Base-by-base conservation (phyloP, 2,329 filamentous ascomycete genomes). In the Monosporascus sp. region DNA sequence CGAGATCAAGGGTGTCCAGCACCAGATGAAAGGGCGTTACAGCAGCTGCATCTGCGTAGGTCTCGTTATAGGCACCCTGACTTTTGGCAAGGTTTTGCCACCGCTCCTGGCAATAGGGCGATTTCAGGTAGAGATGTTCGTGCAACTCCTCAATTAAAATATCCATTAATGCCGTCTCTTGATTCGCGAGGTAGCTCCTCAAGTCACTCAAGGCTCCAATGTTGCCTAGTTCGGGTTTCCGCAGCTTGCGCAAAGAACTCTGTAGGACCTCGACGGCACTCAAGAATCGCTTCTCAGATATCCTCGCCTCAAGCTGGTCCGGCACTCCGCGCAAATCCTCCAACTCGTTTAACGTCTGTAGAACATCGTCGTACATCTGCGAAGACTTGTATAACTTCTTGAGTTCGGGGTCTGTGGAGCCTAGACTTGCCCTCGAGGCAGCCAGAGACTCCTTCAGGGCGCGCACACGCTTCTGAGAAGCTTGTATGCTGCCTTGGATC, bases 111-210 rank as follows among this genome's bases (percentile, higher is more conserved):
- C 93, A 97, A 68, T 99, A 99, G 0, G 93, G 94, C 3, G 93
- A 97, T 68, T 97, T 97, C 39, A 99, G 83, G 67, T 99, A 99
- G 4, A 99, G 79, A 71, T 99, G 94, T 68, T 96, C 94, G 67
- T 99, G 94, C 36, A 99, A 77, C 70, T 99, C 94, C 68, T 99
- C 94, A n/a, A 97, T 85, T 52, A 99, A 70, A 50, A 97, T 97
- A 65, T 99, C 94, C 65, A 93, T 93, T 57, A 99, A 74, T 0
- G 90, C 83, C 27, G 87, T 89, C 72, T 99, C 94, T 68, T 99
- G 95, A 65, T 96, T 97, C 54, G 85, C 85, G 53, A 99, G 83
- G 65, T 97, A 97, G 62, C 85, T 85, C 52, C 90, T 83, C 59
- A 99, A 73, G 62, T 99, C 94, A 53, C 83, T 85, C 62, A 99